Evolutionary conservation across 2,329 filamentous ascomycete genomes (phyloP), one percentile per base, ranked within the genome.

Genomic region (Aureobasidium uvarum): DNA sequence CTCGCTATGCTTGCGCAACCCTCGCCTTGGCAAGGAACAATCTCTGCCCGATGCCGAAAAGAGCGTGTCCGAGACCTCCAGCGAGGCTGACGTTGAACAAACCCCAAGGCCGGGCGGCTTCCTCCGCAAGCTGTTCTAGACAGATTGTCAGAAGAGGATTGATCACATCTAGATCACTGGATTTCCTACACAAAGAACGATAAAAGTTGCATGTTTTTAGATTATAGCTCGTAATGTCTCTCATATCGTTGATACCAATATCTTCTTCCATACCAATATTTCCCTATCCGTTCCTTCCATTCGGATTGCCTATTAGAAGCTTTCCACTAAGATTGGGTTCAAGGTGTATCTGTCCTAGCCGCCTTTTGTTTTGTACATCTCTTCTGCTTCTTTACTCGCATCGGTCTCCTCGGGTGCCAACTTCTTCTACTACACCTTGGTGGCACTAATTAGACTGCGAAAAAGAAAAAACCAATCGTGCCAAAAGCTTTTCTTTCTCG

Each of bases 1-100:
- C 67, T 72, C 81, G 2, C 70, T 79, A 39, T 74, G 77, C 33
- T 75, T 83, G 62, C 73, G 81, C 20, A 80, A 83, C 67, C 81
- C 81, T 3, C 75, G 71, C 52, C 71, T 83, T 63, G 77, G 76
- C 4, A 75, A 79, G 54, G 76, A 79, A 65, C 81, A 83, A 71
- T 81, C 76, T 68, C 71, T 81, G 66, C 74, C 75, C 4, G 72
- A 78, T 66, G 79, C 78, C 0, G 80, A 80, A 69, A 62, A 66
- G 66, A 0, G 86, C 80, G 65, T 54, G 2, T 63, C 60, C 3
- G 60, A 63, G 46, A 25, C 36, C 3, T 52, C 46, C 11, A 63
- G 60, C 39, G 60, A 63, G 48, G 13, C 11, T 4, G 38, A 28
- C 23, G 48, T 20, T 18, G 48, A 45, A 14, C 6, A 39, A 11